Evolutionary conservation across 768 basidiomycete genomes (phyloP), one percentile per base, ranked within the genome.

Genomic region (Suillus clintonianus): DNA sequence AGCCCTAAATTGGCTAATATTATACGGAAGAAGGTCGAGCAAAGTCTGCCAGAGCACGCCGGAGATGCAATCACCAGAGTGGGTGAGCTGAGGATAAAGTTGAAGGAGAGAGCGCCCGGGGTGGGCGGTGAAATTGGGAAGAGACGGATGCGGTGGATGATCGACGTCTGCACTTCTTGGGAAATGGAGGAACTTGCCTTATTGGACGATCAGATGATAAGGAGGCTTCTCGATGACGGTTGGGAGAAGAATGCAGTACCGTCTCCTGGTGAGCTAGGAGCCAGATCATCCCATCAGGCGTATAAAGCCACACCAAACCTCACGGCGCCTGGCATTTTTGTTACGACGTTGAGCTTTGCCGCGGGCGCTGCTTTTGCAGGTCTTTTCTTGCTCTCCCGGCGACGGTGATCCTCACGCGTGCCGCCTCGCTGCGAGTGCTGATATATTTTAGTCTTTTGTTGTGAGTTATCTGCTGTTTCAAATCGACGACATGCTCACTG

Each of bases 121-220:
- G 87, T 92, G 4, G 94, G 92, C 8, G 94, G 94, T 3, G 80
- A 83, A 56, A 69, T 91, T 59, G 88, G 94, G 47, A 86, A 87
- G 74, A 84, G 83, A 70, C 80, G 97, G 72, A 98, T 98, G 95
- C 84, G 83, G 67, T 96, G 94, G 94, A 96, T 97, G 91, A 85
- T 89, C 22, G 84, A 83, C 65, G 79, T 97, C 27, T 98, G 94
- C 76, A 92, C 93, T 64, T 75, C 80, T 36, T 99, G 96, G 96
- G 79, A 84, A 37, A 80, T 98, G 80, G 91, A 90, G 51, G 90
- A 96, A 61, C 84, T 99, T 64, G 86, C 85, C 3, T 65, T 74
- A 61, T 80, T 96, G 69, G 86, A 94, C 74, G 87, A 91, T 37
- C 78, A 71, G 17, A 81, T 81, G 75, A 90, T 93, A 77, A 77